Percentiles rank a stretch among this genome's conserved stretches.
phyloP scores from a whole-genome alignment of 208 protist species.

The Acanthamoeba castellanii region DNA sequence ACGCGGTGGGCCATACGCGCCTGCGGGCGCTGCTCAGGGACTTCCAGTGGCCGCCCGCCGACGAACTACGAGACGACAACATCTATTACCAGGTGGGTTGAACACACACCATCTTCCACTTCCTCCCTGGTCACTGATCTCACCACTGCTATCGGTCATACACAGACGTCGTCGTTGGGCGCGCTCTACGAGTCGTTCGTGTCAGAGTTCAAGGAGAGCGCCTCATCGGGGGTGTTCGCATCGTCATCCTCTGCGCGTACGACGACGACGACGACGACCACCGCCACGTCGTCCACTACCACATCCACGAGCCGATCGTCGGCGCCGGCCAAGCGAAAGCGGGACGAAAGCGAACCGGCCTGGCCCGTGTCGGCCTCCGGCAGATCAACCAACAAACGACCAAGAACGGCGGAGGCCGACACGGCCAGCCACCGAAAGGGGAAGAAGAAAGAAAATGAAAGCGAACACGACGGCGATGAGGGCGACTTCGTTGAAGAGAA shows the following conservation, averaged over 20 bases:
- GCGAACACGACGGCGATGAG: no score
- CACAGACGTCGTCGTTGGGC: conserved; percentile 28
- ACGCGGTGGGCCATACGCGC: neutral
- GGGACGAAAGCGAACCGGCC: neutral
- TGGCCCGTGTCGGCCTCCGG: neutral
- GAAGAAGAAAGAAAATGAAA: no score
- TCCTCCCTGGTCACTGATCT: neutral
- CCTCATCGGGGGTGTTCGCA: neutral
- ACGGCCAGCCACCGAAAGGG: no score
- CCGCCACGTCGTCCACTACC: neutral
- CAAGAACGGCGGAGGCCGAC: neutral
- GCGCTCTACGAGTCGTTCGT: conserved; percentile 36
- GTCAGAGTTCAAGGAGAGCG: conserved; percentile 40
- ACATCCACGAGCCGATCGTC: neutral
- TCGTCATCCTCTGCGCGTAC: neutral
- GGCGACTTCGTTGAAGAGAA: no score
- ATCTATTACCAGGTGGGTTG: conserved; percentile 20
- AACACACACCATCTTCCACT: neutral
- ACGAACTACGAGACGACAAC: neutral
- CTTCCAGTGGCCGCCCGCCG: neutral
- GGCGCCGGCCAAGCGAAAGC: neutral
- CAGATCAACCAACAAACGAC: neutral
- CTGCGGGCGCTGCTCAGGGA: neutral
- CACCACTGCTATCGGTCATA: no score
- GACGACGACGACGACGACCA: neutral